These are phyloP conservation scores for Zymoseptoria brevis DNA, from an alignment of 2,329 filamentous ascomycete genomes.

Conservation along the genomic window DNA sequence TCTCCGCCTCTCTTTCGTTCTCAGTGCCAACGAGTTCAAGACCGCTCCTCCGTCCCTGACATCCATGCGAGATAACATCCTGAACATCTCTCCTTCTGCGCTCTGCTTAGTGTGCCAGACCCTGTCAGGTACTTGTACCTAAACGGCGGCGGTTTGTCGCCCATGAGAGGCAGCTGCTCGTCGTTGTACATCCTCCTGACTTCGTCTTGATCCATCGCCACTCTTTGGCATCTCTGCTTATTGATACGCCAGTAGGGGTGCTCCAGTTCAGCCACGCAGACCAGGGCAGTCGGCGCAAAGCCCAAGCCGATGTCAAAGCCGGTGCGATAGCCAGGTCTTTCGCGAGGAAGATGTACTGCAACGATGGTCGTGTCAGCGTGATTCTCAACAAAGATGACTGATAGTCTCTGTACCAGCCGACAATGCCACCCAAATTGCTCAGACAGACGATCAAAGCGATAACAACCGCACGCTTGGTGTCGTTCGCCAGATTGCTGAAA, in stretches of 20 bases:
- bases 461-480: constrained; percentile 31
- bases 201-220: constrained; percentile 27
- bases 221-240: constrained; percentile 27
- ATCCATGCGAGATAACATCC: too few relatives aligned
- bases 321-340: constrained; percentile 29
- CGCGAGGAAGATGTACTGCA: constrained; percentile 28
- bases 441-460: constrained; percentile 35
- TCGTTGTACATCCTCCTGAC: constrained; percentile 28
- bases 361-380: background rate
- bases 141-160: constrained; percentile 33
- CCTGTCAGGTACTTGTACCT: constrained; percentile 15
- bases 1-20: too few relatives aligned
- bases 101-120: too few relatives aligned
- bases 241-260: constrained; percentile 29
- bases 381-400: too few relatives aligned
- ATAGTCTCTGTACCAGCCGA: constrained; percentile 21
- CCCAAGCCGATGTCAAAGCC: constrained; percentile 28
- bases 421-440: constrained; percentile 37
- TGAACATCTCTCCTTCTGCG: too few relatives aligned
- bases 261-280: constrained; percentile 22
- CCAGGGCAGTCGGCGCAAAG: constrained; percentile 9
- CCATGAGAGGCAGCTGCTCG: constrained; percentile 27
- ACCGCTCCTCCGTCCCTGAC: too few relatives aligned
- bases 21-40: too few relatives aligned
- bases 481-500: constrained; percentile 25